Conservation (phyloP, 768 basidiomycete species). For the Boletus tylopilopsis region DNA sequence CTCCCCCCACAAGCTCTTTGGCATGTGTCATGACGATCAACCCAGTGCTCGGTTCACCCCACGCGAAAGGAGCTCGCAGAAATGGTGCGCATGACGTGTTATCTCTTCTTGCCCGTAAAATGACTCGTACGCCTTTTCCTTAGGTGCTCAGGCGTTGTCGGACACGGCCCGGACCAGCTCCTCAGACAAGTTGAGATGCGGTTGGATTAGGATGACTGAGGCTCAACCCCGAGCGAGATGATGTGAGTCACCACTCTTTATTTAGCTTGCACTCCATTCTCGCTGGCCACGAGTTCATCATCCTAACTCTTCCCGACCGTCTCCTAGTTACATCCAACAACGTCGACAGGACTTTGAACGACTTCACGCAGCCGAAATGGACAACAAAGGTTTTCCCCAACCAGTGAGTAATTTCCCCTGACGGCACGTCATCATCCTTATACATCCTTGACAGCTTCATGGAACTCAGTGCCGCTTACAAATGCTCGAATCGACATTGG, state of each 20-base stretch:
- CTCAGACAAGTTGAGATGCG: constrained; percentile 54
- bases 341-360: constrained; percentile 52
- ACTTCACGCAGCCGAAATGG: constrained; percentile 50
- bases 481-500: constrained; percentile 45
- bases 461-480: constrained; percentile 53
- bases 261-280: neutral
- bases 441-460: constrained; percentile 42
- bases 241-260: constrained; percentile 37
- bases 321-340: constrained; percentile 13
- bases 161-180: constrained; percentile 46
- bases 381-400: constrained; percentile 57
- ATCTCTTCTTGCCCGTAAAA: constrained; percentile 7
- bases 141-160: constrained; percentile 42
- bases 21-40: constrained; percentile 32
- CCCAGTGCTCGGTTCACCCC: constrained; percentile 21
- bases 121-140: constrained; percentile 1
- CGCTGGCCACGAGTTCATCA: neutral
- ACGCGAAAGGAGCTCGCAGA: constrained; percentile 50
- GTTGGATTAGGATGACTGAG: constrained; percentile 66
- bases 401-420: constrained; percentile 41
- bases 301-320: neutral
- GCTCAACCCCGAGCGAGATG: constrained; percentile 41
- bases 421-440: constrained; percentile 3
- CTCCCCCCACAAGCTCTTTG: no score
- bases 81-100: constrained; percentile 45